phyloP scores from a whole-genome alignment of 2,329 filamentous ascomycete genomes.

The Botrytis fabae region DNA sequence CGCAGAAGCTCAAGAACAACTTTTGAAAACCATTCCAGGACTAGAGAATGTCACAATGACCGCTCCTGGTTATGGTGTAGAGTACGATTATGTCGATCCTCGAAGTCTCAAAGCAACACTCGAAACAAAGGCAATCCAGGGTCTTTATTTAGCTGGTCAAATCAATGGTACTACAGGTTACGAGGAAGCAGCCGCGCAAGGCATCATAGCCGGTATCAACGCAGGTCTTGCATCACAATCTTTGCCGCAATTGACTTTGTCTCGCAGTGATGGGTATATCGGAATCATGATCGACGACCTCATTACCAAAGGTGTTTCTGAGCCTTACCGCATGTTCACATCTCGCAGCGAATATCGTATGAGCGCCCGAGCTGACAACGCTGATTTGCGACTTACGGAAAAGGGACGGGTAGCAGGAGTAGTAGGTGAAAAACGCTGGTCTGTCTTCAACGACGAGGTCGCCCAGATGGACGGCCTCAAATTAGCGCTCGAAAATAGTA shows the following conservation, averaged over 20 bases:
- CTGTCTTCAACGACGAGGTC: conserved; percentile 63
- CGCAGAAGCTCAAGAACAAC: conserved; percentile 77
- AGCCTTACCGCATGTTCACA: conserved; percentile 99
- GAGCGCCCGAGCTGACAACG: conserved; percentile 89
- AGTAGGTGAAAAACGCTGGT: conserved; percentile 78
- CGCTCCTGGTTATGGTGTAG: conserved; percentile 93
- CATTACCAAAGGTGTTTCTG: conserved; percentile 92
- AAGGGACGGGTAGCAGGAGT: conserved; percentile 76
- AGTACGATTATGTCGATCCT: conserved; percentile 98
- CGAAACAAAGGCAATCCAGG: conserved; percentile 88
- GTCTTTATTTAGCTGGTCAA: conserved; percentile 90
- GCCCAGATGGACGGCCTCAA: conserved; percentile 68
- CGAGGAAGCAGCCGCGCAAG: conserved; percentile 94
- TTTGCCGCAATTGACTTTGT: conserved; percentile 65
- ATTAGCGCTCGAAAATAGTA: conserved; percentile 57
- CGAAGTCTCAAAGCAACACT: conserved; percentile 83
- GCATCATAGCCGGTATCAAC: conserved; percentile 89
- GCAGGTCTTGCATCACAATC: conserved; percentile 77
- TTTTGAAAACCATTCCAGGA: conserved; percentile 84
- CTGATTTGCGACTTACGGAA: conserved; percentile 80
- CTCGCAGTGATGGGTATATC: conserved; percentile 88
- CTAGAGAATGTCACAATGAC: conserved; percentile 89
- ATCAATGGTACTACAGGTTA: conserved; percentile 99
- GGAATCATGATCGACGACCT: conserved; percentile 99
- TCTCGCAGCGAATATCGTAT: conserved; percentile 94